A percentile compares a stretch with the other conserved stretches of the same genome.
Conservation (phyloP, 352 stramenopile genomes). For the Globisporangium heterothallicum region DNA sequence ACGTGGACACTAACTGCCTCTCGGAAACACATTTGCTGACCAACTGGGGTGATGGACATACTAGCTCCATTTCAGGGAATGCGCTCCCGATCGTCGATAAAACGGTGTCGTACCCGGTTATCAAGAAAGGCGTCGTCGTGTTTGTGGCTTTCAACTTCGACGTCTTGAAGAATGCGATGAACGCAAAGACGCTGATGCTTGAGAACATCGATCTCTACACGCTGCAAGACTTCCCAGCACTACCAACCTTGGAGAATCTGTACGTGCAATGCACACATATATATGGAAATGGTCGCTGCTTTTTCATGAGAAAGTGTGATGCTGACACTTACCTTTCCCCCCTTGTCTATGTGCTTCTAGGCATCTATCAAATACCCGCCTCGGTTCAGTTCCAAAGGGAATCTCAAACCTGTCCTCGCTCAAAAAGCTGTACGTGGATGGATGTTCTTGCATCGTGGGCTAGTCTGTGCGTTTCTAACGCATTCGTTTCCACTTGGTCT, state of each 20-base stretch:
- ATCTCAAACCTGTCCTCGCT: slow-evolving; percentile 14
- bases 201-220: slow-evolving; percentile 33
- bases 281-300: too few species aligned
- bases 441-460: neutral
- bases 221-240: slow-evolving; percentile 21
- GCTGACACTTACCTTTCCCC: too few species aligned
- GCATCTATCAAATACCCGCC: slow-evolving; percentile 15
- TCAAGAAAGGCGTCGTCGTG: slow-evolving; percentile 21
- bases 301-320: too few species aligned
- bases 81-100: slow-evolving; percentile 37
- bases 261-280: too few species aligned
- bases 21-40: too few species aligned
- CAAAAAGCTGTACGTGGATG: slow-evolving; percentile 16
- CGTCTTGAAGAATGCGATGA: slow-evolving; percentile 20
- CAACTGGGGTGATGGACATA: neutral
- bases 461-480: too few species aligned
- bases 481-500: neutral
- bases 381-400: slow-evolving; percentile 15
- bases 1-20: too few species aligned
- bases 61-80: slow-evolving; percentile 27
- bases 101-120: slow-evolving; percentile 16
- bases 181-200: slow-evolving; percentile 25
- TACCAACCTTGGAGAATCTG: slow-evolving; percentile 20
- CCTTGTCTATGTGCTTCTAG: too few species aligned
- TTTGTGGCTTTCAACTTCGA: slow-evolving; percentile 13